Evolutionary conservation across 2,329 filamentous ascomycete species (phyloP), one percentile per base, ranked within the genome.

Genomic region (Beauveria pseudobassiana): DNA sequence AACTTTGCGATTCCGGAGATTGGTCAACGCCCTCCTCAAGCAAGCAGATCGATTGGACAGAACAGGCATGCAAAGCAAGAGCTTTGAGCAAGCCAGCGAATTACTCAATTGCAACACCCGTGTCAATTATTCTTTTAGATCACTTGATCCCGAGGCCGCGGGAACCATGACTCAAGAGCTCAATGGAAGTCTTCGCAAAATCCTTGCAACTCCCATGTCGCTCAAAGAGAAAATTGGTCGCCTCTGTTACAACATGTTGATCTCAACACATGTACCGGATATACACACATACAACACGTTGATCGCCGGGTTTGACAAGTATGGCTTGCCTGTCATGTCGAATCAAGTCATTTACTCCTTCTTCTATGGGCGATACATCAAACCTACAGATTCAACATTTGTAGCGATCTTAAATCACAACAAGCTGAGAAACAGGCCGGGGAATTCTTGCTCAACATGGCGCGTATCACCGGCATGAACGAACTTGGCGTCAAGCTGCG

Each of bases 261-360:
- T 84, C 3, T 85, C 84, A 2, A 71, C 80, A 2, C 77, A 83
- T 20, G 82, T 85, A 0, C 88, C 89, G 0, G 84, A 84, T 64
- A 80, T 89, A 42, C 79, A 85, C 65, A 91, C 87, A 3, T 91
- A 87, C 75, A 92, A 92, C 69, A 80, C 81, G 14, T 78, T 95
- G 28, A 80, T 93, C 3, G 71, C 82, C n/a, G 82, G 83, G n/a
- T 85, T 93, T 56, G 79, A 82, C 58, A 76, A 78, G 38, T 70
- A 80, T 5, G 75, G 78, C 30, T 75, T 80, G 58, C 76, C 80
- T 61, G 73, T 75, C 43, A 73, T 87, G 20, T 79, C 82, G 4
- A 76, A 84, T 43, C 67, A 76, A n/a, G 76, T 87, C 38, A 75
- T 84, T 22, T 72, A 82, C 55, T 80, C 78, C 0, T 81, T 84